Percentiles rank a stretch among this genome's conserved stretches.
These are phyloP conservation scores for Exophiala sideris DNA, from an alignment of 2,329 filamentous ascomycete genomes.

Conservation along the genomic window DNA sequence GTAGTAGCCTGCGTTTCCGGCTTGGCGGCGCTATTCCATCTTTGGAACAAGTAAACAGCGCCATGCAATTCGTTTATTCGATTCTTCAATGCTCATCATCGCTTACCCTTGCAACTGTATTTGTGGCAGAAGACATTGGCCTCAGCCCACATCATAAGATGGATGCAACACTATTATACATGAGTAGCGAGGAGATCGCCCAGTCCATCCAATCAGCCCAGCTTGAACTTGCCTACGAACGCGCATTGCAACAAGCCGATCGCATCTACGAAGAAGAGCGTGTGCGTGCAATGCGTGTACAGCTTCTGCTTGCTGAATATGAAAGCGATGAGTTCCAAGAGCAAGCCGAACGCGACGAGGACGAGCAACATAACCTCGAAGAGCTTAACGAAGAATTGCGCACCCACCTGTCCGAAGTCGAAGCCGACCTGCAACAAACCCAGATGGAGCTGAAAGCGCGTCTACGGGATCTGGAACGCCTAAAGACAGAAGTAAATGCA, in stretches of 20 bases:
- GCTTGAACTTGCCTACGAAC: conserved; percentile 69
- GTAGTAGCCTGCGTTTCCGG: too few relatives aligned
- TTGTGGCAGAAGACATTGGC: too few relatives aligned
- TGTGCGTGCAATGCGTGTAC: conserved; percentile 65
- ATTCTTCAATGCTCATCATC: too few relatives aligned
- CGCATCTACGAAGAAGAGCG: conserved; percentile 72
- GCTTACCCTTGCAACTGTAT: too few relatives aligned
- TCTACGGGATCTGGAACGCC: conserved; percentile 53
- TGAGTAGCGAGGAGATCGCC: conserved; percentile 18
- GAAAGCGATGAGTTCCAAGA: conserved; percentile 68
- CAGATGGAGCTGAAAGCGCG: conserved; percentile 52
- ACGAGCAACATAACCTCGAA: conserved; percentile 50
- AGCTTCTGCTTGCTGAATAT: conserved; percentile 68
- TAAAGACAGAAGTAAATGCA: conserved; percentile 66
- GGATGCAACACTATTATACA: conserved; percentile 17
- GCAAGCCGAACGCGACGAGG: conserved; percentile 58
- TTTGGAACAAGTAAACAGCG: too few relatives aligned
- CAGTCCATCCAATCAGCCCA: conserved; percentile 45
- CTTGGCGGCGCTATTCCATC: too few relatives aligned
- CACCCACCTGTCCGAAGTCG: conserved; percentile 34
- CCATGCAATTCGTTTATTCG: too few relatives aligned
- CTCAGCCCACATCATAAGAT: conserved; percentile 8
- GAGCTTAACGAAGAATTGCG: conserved; percentile 49
- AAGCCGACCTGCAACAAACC: conserved; percentile 49
- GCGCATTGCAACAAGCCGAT: conserved; percentile 61